These are phyloP conservation scores for Irpex lacteus DNA, from an alignment of 1,284 basidiomycete species.

Conservation along the genomic window DNA sequence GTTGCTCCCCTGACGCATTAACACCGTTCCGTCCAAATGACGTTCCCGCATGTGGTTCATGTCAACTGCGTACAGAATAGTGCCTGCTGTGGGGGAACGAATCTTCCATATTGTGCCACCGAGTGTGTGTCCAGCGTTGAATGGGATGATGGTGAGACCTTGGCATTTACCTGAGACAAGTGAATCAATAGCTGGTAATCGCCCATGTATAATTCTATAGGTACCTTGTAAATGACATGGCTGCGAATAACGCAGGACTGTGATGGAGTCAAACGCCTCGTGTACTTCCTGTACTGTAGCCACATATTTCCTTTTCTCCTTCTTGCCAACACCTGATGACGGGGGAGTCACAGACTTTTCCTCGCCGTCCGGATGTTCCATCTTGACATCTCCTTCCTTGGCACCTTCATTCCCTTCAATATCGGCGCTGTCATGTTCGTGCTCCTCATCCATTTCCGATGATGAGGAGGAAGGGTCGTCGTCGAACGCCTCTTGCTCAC, in stretches of 20 bases:
- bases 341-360: neutral
- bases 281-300: slow-evolving; percentile 86
- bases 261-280: slow-evolving; percentile 91
- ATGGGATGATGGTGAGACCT: slow-evolving; percentile 93
- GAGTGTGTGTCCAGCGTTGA: slow-evolving; percentile 93
- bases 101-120: slow-evolving; percentile 99
- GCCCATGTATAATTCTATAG: slow-evolving; percentile 16
- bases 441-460: neutral
- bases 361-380: neutral
- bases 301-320: slow-evolving; percentile 53
- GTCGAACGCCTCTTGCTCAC: slow-evolving; percentile 70
- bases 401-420: neutral
- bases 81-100: slow-evolving; percentile 93
- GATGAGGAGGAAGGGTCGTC: slow-evolving; percentile 13
- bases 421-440: neutral
- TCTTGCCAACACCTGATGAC: neutral
- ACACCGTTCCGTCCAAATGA: slow-evolving; percentile 93
- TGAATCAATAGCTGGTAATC: no score
- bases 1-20: slow-evolving; percentile 53
- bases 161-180: slow-evolving; percentile 72
- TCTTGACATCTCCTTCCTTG: neutral
- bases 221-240: slow-evolving; percentile 92
- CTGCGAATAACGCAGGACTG: slow-evolving; percentile 92
- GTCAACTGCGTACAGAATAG: slow-evolving; percentile 93
- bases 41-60: slow-evolving; percentile 97